Evolutionary conservation across 1,139 yeast species (phyloP).

Genomic region (Blastobotrys arbuscula): DNA sequence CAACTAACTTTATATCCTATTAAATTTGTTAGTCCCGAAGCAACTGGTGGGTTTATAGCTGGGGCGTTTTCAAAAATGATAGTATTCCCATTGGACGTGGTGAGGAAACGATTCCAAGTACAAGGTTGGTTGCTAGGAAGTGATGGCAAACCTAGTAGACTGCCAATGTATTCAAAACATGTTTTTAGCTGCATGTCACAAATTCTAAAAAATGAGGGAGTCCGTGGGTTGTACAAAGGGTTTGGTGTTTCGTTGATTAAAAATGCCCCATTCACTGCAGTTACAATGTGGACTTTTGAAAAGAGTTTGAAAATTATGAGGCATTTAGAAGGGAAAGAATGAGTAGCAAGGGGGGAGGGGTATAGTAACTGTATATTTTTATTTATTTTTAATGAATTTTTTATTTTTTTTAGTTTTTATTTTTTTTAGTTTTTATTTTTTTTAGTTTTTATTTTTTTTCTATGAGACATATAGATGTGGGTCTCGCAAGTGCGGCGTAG

Average conservation of each 20-base stretch:
- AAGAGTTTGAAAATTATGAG: slow-evolving; percentile 3
- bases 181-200: slow-evolving; percentile 31
- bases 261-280: slow-evolving; percentile 73
- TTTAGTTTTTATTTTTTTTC: too few species aligned
- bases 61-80: slow-evolving; percentile 68
- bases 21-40: slow-evolving; percentile 42
- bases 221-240: slow-evolving; percentile 69
- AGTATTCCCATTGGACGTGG: slow-evolving; percentile 81
- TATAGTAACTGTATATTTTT: not conserved
- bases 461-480: too few species aligned
- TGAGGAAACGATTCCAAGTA: slow-evolving; percentile 75
- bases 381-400: not conserved
- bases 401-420: not conserved
- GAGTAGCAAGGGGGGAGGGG: not conserved
- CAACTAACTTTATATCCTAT: slow-evolving; percentile 12
- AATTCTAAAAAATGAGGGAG: slow-evolving; percentile 53
- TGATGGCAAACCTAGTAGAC: slow-evolving; percentile 28
- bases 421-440: not conserved
- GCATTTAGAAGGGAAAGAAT: not conserved
- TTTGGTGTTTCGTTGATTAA: slow-evolving; percentile 61
- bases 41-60: slow-evolving; percentile 67
- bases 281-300: slow-evolving; percentile 72
- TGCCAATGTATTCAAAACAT: slow-evolving; percentile 28
- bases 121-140: slow-evolving; percentile 29
- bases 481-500: too few species aligned